phyloP scores from a whole-genome alignment of 257 asterid species.

The Capsicum rhomboideum region DNA sequence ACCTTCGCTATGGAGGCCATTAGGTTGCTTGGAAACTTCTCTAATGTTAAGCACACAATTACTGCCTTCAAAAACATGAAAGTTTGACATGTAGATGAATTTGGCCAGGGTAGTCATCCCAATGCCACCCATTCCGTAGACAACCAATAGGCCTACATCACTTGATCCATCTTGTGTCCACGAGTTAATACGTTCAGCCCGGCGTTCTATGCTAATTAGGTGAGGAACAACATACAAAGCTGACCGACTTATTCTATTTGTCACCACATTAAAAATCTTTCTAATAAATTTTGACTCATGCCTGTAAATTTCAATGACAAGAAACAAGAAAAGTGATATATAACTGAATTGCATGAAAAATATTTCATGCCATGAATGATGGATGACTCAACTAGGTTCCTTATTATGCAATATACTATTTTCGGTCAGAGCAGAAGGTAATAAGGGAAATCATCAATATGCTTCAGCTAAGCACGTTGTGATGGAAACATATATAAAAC shows the following conservation, averaged over 20 bases:
- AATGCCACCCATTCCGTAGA: slow-evolving; percentile 12
- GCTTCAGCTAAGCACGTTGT: background rate
- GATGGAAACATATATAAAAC: background rate
- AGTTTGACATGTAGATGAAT: slow-evolving; percentile 7
- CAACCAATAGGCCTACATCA: background rate
- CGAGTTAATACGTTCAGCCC: background rate
- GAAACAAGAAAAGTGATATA: background rate
- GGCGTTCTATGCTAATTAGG: background rate
- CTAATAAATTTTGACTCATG: background rate
- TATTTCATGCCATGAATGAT: background rate
- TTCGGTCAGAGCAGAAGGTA: background rate
- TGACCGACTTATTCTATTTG: background rate
- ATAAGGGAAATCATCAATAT: background rate
- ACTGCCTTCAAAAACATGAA: slow-evolving; percentile 3
- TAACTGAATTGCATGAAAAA: background rate
- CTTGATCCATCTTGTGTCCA: slow-evolving; percentile 10
- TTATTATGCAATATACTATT: background rate
- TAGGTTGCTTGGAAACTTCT: background rate
- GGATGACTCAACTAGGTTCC: background rate
- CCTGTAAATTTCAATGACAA: background rate
- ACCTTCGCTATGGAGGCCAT: no score
- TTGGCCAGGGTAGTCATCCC: slow-evolving; percentile 19
- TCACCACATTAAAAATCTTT: background rate
- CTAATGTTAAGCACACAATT: slow-evolving; percentile 10
- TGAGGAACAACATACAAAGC: background rate